Evolutionary conservation across 768 basidiomycete species (phyloP).

Genomic region (Boletus bicolor): DNA sequence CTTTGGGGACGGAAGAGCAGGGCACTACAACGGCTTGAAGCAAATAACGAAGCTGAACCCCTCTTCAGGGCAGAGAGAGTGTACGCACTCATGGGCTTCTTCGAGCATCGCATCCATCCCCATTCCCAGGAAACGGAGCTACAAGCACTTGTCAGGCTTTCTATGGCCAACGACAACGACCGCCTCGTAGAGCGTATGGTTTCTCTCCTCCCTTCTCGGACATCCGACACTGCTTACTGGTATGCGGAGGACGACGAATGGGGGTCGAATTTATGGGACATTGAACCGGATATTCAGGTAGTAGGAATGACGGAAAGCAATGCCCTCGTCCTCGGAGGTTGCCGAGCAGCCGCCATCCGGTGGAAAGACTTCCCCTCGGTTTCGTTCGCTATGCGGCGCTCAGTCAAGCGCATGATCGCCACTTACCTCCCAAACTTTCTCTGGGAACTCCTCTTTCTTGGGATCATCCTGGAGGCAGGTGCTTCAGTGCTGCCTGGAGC

Average conservation of each 20-base stretch:
- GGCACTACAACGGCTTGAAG: neutral
- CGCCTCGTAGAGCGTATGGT: constrained; percentile 23
- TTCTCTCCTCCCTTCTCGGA: constrained; percentile 12
- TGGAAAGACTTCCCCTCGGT: constrained; percentile 25
- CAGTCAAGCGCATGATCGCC: constrained; percentile 10
- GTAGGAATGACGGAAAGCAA: constrained; percentile 19
- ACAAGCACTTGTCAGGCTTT: constrained; percentile 22
- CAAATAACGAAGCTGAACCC: neutral
- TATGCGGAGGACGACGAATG: constrained; percentile 20
- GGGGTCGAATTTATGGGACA: constrained; percentile 19
- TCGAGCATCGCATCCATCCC: constrained; percentile 24
- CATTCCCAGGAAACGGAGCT: constrained; percentile 14
- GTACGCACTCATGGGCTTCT: constrained; percentile 28
- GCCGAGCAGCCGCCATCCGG: constrained; percentile 19
- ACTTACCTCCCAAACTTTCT: neutral
- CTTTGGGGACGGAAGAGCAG: constrained; percentile 22
- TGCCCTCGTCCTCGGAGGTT: constrained; percentile 23
- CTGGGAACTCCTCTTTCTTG: constrained; percentile 2
- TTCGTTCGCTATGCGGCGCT: constrained; percentile 14
- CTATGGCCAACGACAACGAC: constrained; percentile 26
- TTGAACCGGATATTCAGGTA: constrained; percentile 14
- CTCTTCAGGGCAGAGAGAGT: constrained; percentile 20
- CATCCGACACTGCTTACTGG: constrained; percentile 11
- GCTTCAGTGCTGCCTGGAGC: neutral
- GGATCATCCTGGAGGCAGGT: neutral